Evolutionary conservation across 2,329 filamentous ascomycete species (phyloP), one percentile per base, ranked within the genome.

Genomic region (Aspergillus novoparasiticus): DNA sequence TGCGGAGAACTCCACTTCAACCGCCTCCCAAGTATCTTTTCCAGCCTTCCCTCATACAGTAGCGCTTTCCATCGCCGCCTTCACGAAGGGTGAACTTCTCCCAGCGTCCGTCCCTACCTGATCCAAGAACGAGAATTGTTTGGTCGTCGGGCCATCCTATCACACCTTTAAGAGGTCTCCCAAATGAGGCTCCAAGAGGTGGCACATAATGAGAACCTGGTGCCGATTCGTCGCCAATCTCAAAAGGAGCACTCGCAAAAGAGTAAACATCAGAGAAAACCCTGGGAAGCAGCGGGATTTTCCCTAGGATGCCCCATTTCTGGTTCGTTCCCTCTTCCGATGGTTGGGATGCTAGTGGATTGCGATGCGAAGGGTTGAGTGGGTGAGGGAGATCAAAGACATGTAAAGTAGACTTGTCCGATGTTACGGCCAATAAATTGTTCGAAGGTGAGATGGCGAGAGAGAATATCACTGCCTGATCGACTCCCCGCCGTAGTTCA

Each of bases 351-450:
- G 76, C 72, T 59, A 74, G 75, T 58, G 76, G 74, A 59, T 77
- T 77, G 64, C 75, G 74, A 62, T 73, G 73, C 4, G 69, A 68
- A 41, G 70, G 63, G 39, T 74, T 75, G 36, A 67, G 72, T 41
- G 79, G 78, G 58, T 78, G 75, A 57, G 90, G 90, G 1, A 97
- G 84, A 73, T 98, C 93, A 74, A 97, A 99, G 43, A 99, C 86
- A 78, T 99, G 95, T 12, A 99, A 84, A 0, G 94, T 99, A 6
- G 92, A 94, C 79, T 98, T 99, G 82, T 99, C 95, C 1, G 94
- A 97, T 1, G 94, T 98, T 65, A 93, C 94, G 30, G 95, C 95
- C 12, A 98, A 85, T 73, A 93, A 86, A 50, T 85, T 87, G 58
- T 90, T 91, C 0, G 89, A 89, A 0, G 94, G 94, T 23, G 92